phyloP scores from a whole-genome alignment of 176 grass and related monocot genomes.

The Paspalum notatum region DNA sequence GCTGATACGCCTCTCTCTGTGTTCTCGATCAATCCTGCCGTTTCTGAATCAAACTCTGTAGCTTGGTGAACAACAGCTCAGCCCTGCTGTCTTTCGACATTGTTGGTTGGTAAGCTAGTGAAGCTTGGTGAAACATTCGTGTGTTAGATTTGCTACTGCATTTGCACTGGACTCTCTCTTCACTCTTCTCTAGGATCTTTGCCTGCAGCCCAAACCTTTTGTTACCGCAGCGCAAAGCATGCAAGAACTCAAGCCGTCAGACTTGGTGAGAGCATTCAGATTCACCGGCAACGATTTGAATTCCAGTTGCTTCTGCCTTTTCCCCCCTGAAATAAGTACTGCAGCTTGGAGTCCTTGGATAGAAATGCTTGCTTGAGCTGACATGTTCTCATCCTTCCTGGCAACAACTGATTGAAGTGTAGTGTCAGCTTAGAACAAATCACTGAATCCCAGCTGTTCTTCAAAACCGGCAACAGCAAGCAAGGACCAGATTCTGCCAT shows the following conservation, averaged over 20 bases:
- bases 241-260: not conserved
- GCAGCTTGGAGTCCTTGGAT: not conserved
- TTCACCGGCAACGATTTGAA: not conserved
- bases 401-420: not conserved
- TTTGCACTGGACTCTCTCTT: not conserved
- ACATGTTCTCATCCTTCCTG: not conserved
- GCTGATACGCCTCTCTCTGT: too few species aligned
- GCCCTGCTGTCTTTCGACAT: not conserved
- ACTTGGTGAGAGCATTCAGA: not conserved
- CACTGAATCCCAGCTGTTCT: not conserved
- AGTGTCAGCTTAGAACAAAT: conserved; percentile 19
- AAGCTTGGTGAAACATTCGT: not conserved
- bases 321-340: not conserved
- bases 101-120: too few species aligned
- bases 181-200: not conserved
- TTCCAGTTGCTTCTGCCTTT: not conserved
- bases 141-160: not conserved
- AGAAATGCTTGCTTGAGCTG: not conserved
- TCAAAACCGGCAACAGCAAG: conserved; percentile 16
- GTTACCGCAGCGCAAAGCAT: too few species aligned
- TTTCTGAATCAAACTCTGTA: not conserved
- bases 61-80: not conserved
- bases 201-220: not conserved
- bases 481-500: not conserved
- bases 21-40: too few species aligned